Conservation (phyloP, 2,329 filamentous ascomycete species). For the Rhinocladiella similis region DNA sequence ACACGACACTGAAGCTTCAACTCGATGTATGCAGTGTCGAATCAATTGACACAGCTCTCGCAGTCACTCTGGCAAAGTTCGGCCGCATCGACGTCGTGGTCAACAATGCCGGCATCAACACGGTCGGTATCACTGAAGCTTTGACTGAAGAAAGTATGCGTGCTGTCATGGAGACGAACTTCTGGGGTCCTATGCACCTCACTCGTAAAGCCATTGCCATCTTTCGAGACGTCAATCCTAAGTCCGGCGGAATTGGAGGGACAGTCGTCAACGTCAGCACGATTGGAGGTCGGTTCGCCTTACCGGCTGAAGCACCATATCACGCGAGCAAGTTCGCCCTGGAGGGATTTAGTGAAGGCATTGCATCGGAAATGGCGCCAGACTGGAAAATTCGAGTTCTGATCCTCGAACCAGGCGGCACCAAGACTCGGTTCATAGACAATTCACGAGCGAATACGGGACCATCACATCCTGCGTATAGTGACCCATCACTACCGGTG, state of each 20-base stretch:
- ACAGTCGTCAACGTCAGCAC: constrained; percentile 14
- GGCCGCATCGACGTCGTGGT: constrained; percentile 30
- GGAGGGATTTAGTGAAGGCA: constrained; percentile 71
- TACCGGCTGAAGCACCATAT: constrained; percentile 70
- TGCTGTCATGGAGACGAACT: constrained; percentile 25
- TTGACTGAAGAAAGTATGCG: constrained; percentile 21
- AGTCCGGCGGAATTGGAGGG: constrained; percentile 33
- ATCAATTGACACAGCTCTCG: not conserved
- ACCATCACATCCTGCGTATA: constrained; percentile 18
- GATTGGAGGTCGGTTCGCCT: constrained; percentile 32
- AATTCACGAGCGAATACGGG: not conserved
- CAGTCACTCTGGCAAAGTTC: not conserved
- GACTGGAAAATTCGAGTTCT: constrained; percentile 65
- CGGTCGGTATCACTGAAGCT: constrained; percentile 21
- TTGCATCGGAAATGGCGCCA: constrained; percentile 67
- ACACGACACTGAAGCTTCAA: not conserved
- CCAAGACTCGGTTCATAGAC: constrained; percentile 36
- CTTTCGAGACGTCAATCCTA: constrained; percentile 30
- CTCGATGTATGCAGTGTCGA: not conserved
- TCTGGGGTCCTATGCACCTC: constrained; percentile 24
- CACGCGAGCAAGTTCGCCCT: constrained; percentile 73
- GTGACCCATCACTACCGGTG: constrained; percentile 22
- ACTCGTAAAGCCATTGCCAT: constrained; percentile 31
- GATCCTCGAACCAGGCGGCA: constrained; percentile 62
- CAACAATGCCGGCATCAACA: constrained; percentile 31